phyloP scores from a whole-genome alignment of 106 monocot genomes.

The Ottelia alismoides region DNA sequence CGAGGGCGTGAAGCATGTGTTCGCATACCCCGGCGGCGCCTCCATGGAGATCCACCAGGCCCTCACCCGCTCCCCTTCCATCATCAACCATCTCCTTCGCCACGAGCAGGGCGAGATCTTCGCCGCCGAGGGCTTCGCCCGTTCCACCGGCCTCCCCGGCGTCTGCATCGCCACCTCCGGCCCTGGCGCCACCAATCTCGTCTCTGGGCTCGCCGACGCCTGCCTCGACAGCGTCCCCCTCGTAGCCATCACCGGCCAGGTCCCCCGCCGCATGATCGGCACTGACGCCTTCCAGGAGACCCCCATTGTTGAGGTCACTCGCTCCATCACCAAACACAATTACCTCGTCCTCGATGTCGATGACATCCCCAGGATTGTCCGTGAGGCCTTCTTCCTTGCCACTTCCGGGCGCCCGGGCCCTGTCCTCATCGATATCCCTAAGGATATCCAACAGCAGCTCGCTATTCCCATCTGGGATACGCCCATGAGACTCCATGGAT shows the following conservation, averaged over 20 bases:
- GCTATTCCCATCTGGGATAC: slow-evolving; percentile 46
- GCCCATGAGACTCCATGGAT: slow-evolving; percentile 40
- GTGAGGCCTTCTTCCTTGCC: slow-evolving; percentile 77
- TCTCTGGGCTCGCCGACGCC: slow-evolving; percentile 74
- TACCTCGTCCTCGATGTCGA: slow-evolving; percentile 74
- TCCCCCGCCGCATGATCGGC: slow-evolving; percentile 89
- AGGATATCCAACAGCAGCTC: slow-evolving; percentile 86
- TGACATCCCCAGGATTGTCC: slow-evolving; percentile 60
- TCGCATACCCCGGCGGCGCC: slow-evolving; percentile 86
- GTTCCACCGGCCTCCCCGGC: slow-evolving; percentile 68
- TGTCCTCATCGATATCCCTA: slow-evolving; percentile 79
- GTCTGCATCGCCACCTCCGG: slow-evolving; percentile 95
- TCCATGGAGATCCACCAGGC: slow-evolving; percentile 98
- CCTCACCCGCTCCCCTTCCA: slow-evolving; percentile 64
- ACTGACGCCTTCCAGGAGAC: slow-evolving; percentile 97
- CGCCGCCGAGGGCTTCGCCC: slow-evolving; percentile 69
- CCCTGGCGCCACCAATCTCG: slow-evolving; percentile 91
- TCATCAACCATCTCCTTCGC: slow-evolving; percentile 66
- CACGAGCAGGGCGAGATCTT: slow-evolving; percentile 94
- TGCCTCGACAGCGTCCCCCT: slow-evolving; percentile 79
- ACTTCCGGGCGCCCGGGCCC: slow-evolving; percentile 74
- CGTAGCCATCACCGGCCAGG: slow-evolving; percentile 91
- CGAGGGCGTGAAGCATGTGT: slow-evolving; percentile 69
- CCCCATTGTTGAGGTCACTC: slow-evolving; percentile 84
- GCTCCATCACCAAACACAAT: slow-evolving; percentile 88